Base-by-base conservation (phyloP, 441 rosid genomes). In the Lepidium campestre region DNA sequence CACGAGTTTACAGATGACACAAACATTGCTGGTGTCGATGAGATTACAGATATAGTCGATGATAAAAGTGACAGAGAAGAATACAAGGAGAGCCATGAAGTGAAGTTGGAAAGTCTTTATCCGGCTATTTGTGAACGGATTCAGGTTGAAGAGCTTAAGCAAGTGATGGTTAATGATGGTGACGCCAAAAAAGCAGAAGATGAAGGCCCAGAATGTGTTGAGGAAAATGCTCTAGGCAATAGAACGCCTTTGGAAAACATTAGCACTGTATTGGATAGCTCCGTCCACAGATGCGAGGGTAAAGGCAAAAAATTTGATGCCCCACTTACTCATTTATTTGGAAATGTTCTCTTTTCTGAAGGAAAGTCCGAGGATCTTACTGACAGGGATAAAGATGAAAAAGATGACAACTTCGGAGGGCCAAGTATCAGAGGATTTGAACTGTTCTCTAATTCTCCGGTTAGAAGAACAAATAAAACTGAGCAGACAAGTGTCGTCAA, bases 401-500 rank as follows among this genome's bases (percentile, higher is more conserved):
- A 82, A 65, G 88, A 82, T 70, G 84, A 77, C 68, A 87, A 85
- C 67, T 73, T 81, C 68, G 94, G 85, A 79, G 97, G 89, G 53
- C 97, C 91, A 37, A 91, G 93, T 74, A 71, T 70, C 25, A 80
- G 92, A 80, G 99, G 94, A 19, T 94, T 94, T 77, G 96, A 91
- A 65, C 83, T 94, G 77, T 94, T 94, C 67, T 77, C 89, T 18
- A 79, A 68, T 58, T 86, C 94, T 62, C 92, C 96, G 13, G 87
- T 80, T 68, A 79, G 84, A 72, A 88, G 70, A 75, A 32, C 68
- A 9, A 86, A 77, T 60, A 85, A 80, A 72, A 56, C 73, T 7
- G 86, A 82, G 58, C 80, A 80, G 57, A 76, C 72, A 31, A 78
- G 82, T 60, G 57, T 64, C 37, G 57, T 64, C 41, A 65, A 41